These are phyloP conservation scores for Auriscalpium vulgare DNA, from an alignment of 768 basidiomycete genomes.

Conservation along the genomic window DNA sequence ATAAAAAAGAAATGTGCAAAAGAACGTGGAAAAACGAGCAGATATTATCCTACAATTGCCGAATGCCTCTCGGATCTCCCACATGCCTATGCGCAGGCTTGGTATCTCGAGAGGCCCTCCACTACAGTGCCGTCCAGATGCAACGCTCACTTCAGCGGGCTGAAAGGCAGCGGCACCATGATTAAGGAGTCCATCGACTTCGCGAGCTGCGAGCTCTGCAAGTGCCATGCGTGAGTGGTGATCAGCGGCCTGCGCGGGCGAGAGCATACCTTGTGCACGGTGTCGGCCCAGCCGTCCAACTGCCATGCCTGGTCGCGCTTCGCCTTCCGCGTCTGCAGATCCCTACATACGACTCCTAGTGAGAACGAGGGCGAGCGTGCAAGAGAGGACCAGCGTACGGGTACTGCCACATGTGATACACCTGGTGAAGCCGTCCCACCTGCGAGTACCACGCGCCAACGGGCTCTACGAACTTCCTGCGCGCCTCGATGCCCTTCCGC, in stretches of 20 bases:
- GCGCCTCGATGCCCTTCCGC: constrained; percentile 91
- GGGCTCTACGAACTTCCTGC: constrained; percentile 77
- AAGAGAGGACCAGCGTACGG: constrained; percentile 38
- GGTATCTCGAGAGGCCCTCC: too few relatives aligned
- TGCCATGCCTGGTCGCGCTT: constrained; percentile 89
- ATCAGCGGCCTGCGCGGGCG: neutral
- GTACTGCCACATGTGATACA: constrained; percentile 98
- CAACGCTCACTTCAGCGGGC: constrained; percentile 63
- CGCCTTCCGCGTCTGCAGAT: constrained; percentile 74
- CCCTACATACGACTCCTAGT: constrained; percentile 29
- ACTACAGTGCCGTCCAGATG: too few relatives aligned
- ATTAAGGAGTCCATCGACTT: constrained; percentile 84
- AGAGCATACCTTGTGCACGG: constrained; percentile 71
- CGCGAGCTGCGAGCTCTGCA: constrained; percentile 84
- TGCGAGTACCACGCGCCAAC: constrained; percentile 92
- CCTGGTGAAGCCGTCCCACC: constrained; percentile 75
- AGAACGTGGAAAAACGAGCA: too few relatives aligned
- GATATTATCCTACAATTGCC: too few relatives aligned
- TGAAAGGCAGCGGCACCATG: constrained; percentile 70
- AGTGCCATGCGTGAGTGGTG: neutral
- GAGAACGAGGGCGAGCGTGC: too few relatives aligned
- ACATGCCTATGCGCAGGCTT: too few relatives aligned
- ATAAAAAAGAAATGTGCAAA: too few relatives aligned
- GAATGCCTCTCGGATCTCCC: too few relatives aligned
- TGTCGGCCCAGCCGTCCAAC: constrained; percentile 92